Evolutionary conservation across 192 early-diverging fungal genomes (phyloP), one percentile per base, ranked within the genome.

Genomic region (Pilaira anomala): DNA sequence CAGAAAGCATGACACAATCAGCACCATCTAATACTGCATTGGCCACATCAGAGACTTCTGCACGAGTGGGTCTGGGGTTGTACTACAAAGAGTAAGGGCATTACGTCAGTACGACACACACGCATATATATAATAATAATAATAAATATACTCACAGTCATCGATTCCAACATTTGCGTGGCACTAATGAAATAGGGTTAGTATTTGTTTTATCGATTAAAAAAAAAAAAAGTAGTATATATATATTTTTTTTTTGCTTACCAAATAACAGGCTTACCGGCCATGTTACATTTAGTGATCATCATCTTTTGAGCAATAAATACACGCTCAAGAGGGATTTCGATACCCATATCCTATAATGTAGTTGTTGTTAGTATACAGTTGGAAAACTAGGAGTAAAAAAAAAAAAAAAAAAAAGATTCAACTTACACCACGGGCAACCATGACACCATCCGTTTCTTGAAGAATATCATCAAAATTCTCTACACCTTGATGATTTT

Each of bases 1-100:
- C 96, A 48, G 93, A 95, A 48, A 99, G 80, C 97, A 99, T 99
- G 63, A 99, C 97, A 73, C 93, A 96, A 83, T 99, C 97, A 42
- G 93, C 90, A 58, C 97, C 97, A 71, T 99, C 97, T 71, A 97
- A 77, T 18, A 99, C 86, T 58, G 97, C 97, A 78, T 99, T 99
- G 41, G 97, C 95, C 29, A 99, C 97, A 75, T 99, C 97, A 44
- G 91, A 94, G 9, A 95, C 94, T 74, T 99, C 97, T 64, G 97
- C 97, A 73, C 97, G 91, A 30, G 97, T 99, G n/a, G 97, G 97
- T 46, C 93, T 88, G 55, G 97, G 97, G 82, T 97, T 97, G 75
- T 85, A 79, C 80, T 82, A 72, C 16, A 79, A 66, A 2, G 33
- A 12, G 12, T 8, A 40, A 40, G 26, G 41, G 5, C 14, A 55